Conservation (phyloP, 2,329 filamentous ascomycete genomes). For the Fusarium sororula region DNA sequence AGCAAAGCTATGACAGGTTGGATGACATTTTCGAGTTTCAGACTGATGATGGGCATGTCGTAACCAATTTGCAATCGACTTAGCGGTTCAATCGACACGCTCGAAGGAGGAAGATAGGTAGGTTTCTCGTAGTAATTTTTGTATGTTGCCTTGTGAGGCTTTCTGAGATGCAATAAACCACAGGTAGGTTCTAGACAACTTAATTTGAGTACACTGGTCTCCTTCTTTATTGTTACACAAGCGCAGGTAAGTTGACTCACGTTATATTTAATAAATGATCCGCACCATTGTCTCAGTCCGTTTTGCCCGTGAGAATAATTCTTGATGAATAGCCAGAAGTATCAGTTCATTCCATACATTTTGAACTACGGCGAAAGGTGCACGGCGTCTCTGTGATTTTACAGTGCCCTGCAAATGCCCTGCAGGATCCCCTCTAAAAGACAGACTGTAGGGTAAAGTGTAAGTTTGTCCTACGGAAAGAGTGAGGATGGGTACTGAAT, state of each 20-base stretch:
- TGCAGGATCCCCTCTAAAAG: too few species aligned
- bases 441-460: too few species aligned
- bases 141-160: accelerated
- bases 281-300: accelerated
- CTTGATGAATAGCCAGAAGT: background rate
- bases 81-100: accelerated
- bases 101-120: background rate
- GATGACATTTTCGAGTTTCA: accelerated
- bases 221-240: too few species aligned
- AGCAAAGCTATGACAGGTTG: too few species aligned
- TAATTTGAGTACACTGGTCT: too few species aligned
- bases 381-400: accelerated
- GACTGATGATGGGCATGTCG: background rate
- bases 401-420: background rate
- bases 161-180: accelerated
- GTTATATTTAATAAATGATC: background rate
- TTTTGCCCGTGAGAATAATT: background rate
- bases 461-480: background rate
- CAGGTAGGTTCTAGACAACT: background rate
- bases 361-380: background rate
- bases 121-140: background rate
- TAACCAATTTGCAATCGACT: accelerated
- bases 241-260: too few species aligned
- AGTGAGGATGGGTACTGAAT: background rate
- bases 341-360: background rate